These are phyloP conservation scores for Cinchona pubescens DNA, from an alignment of 257 asterid species.

Conservation along the genomic window DNA sequence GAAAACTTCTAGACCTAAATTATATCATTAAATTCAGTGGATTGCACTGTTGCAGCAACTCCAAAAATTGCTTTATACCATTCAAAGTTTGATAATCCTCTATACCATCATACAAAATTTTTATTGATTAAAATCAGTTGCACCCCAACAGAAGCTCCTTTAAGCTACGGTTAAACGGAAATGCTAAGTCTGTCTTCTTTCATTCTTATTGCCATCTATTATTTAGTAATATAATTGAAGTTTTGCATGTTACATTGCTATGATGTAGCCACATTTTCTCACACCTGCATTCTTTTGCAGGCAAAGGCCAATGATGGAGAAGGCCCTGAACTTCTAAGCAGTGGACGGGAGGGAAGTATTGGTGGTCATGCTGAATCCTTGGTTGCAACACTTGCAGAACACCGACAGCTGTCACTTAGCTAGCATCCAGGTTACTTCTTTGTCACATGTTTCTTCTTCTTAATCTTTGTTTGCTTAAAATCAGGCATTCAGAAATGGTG, in stretches of 20 bases:
- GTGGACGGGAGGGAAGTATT: conserved; percentile 60
- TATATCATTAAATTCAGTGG: background rate
- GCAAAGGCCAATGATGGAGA: conserved; percentile 91
- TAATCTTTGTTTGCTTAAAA: background rate
- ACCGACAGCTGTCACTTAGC: conserved; percentile 87
- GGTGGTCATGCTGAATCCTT: conserved; percentile 90
- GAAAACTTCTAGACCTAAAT: background rate
- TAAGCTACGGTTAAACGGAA: conserved; percentile 1
- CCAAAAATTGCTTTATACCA: background rate
- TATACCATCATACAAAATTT: background rate
- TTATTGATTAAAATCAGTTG: background rate
- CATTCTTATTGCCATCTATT: background rate
- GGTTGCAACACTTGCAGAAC: conserved; percentile 86
- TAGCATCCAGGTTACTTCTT: conserved; percentile 77
- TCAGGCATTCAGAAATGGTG: background rate
- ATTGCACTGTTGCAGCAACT: background rate
- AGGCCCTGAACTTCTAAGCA: conserved; percentile 89
- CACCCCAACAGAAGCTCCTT: background rate
- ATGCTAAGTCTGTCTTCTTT: background rate
- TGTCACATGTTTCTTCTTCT: background rate
- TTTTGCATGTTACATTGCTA: background rate
- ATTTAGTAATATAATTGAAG: background rate
- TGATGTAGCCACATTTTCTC: conserved; percentile 7
- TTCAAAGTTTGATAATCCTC: background rate
- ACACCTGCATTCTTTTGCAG: conserved; percentile 38